phyloP scores from a whole-genome alignment of 2,329 filamentous ascomycete genomes.

The Alternaria triticimaculans region DNA sequence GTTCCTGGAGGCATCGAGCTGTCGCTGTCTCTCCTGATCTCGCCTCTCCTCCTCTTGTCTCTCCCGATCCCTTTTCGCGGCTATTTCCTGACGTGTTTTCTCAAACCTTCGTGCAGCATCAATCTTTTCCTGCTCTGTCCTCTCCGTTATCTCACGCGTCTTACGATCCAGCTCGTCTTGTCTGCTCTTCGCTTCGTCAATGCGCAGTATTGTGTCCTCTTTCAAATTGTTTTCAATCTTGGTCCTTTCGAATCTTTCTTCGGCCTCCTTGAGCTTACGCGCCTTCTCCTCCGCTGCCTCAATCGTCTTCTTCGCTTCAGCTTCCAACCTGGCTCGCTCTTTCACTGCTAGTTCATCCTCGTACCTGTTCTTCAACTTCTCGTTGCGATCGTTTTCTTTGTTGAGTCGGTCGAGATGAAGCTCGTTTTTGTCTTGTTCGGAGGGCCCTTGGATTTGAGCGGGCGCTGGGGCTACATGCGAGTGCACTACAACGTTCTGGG shows the following conservation, averaged over 20 bases:
- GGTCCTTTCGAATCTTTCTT: neutral
- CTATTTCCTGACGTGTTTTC: neutral
- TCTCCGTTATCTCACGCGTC: neutral
- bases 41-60: neutral
- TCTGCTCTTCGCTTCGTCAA: neutral
- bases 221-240: neutral
- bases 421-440: neutral
- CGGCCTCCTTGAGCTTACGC: neutral
- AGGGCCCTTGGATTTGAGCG: neutral
- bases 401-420: neutral
- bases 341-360: neutral
- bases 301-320: neutral
- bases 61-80: neutral
- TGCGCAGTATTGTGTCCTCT: neutral
- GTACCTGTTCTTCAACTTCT: constrained; percentile 1
- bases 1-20: neutral
- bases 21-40: neutral
- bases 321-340: neutral
- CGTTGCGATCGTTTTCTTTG: neutral
- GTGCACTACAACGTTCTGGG: neutral
- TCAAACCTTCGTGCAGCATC: neutral
- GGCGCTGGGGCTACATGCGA: neutral
- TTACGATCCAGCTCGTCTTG: neutral
- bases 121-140: neutral
- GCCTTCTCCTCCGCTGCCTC: neutral